Evolutionary conservation across 495 filamentous ascomycete genomes (phyloP).

Genomic region (Letharia columbiana): DNA sequence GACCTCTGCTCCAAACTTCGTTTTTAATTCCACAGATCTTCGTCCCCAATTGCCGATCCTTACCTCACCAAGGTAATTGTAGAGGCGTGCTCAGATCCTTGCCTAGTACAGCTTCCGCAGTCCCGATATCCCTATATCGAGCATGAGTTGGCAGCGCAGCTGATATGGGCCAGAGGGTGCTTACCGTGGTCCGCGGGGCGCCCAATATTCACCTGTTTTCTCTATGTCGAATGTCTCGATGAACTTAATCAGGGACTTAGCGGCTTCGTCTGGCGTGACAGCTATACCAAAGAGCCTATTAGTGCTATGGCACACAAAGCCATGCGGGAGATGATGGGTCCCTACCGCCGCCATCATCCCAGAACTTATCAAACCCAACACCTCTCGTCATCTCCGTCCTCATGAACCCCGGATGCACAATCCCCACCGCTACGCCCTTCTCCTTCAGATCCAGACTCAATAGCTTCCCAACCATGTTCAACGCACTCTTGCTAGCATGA

Average conservation of each 20-base stretch:
- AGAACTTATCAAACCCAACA: slow-evolving; percentile 64
- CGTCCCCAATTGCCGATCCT: not conserved
- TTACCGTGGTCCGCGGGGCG: slow-evolving; percentile 56
- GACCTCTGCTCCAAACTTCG: too few species aligned
- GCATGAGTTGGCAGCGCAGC: slow-evolving; percentile 13
- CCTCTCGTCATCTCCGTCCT: slow-evolving; percentile 63
- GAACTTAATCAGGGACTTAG: slow-evolving; percentile 52
- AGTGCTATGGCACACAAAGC: not conserved
- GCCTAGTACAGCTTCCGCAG: slow-evolving; percentile 55
- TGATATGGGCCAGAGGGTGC: slow-evolving; percentile 18
- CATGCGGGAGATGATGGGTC: not conserved
- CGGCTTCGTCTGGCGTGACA: slow-evolving; percentile 59
- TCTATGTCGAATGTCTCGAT: slow-evolving; percentile 54
- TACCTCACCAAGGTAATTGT: slow-evolving; percentile 58
- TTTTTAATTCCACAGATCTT: too few species aligned
- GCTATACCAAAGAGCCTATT: slow-evolving; percentile 32
- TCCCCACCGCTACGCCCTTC: slow-evolving; percentile 52
- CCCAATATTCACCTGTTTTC: slow-evolving; percentile 64
- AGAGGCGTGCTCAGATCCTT: slow-evolving; percentile 53
- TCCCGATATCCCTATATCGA: slow-evolving; percentile 54
- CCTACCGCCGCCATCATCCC: slow-evolving; percentile 57
- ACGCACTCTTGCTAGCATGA: slow-evolving; percentile 61
- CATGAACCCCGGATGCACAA: slow-evolving; percentile 71
- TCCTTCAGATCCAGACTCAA: slow-evolving; percentile 59
- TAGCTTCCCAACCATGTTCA: slow-evolving; percentile 69